Base-by-base conservation (phyloP, 1,139 yeast species). In the Nadsonia commutata region DNA sequence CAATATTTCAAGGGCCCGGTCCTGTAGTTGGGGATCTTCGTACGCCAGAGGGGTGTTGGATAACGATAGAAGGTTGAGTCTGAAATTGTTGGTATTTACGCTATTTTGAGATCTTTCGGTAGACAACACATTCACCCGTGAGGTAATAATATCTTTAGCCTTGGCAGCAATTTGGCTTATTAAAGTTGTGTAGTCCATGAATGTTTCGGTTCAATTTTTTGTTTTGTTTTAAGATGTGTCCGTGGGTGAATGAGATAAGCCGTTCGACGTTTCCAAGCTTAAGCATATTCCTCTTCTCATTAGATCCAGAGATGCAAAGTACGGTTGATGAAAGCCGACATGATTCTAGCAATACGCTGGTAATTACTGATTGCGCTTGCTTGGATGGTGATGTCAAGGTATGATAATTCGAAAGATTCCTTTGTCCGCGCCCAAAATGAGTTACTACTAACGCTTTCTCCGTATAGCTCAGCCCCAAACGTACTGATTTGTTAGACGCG, bases 1-100 rank as follows among this genome's bases (percentile, higher is more conserved):
- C 23, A 72, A 49, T 0, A 56, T 51, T 20, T 61, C 68, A 19
- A 72, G 50, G 0, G 74, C 70, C 27, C 45, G 43, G 43, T 65
- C 70, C n/a, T 63, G 51, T 22, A 58, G 49, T 0, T 48, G 59
- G 3, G 53, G 50, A 37, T 60, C 55, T 40, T 66, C 69, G 46
- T 66, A 69, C 1, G 54, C 62, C 41, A 65, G 46, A 0, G 66
- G 62, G 13, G 52, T 50, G 22, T 51, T 22, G 16, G 33, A 27
- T 27, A 27, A 27, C 5, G 33, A 27, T 13, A 8, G 9, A 13
- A 27, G 16, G 13, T 13, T 27, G 5, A 11, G 33, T 27, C 33
- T 16, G 33, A 27, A 27, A 11, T 4, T 16, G 13, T 27, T n/a
- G n/a, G n/a, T n/a, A n/a, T n/a, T n/a, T n/a, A n/a, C n/a, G n/a